Evolutionary conservation across 139 green algal genomes (phyloP), one percentile per base, ranked within the genome.

Genomic region (Chloropicon primus): DNA sequence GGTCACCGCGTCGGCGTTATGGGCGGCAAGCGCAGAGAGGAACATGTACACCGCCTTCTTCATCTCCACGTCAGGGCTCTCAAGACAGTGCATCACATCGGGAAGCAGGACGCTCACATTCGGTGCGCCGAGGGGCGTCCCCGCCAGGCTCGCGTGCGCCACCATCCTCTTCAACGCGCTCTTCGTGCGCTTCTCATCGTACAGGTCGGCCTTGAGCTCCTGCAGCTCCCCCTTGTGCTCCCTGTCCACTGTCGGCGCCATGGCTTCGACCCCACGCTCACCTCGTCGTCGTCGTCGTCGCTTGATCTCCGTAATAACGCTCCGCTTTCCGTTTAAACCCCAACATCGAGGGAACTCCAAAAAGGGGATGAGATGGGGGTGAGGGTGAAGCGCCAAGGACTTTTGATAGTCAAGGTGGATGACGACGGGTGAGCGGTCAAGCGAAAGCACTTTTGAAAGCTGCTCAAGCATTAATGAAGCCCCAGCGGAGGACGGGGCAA

Each of bases 1-100:
- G 80, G 99, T 98, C 53, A 93, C 93, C 74, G 99, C 85, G 80
- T 99, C 96, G 17, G 95, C 95, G 87, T 98, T 92, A 1, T 91
- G 95, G 78, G 98, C 98, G 71, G 96, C 96, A 74, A 98, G 98
- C 84, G 98, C 99, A 84, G 98, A 98, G 5, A 98, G 85, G 89
- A 98, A 99, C 3, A 99, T 85, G 80, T 99, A 99, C 0, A 99
- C 96, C 22, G 99, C 88, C 86, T 99, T 99, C 81, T 98, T 96
- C 27, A 96, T 76, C 83, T 96, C 91, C 79, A 96, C 81, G 81
- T 95, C 91, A 21, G 93, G 88, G 2, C 87, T 93, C 82, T 98
- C 95, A 93, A 97, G 98, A 84, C 93, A 97, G 85, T 99, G 98
- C 53, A 98, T 91, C 22, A 99, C 94, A 73, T 98, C 91, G 5